phyloP scores from a whole-genome alignment of 495 filamentous ascomycete species.

The Tuber borchii region DNA sequence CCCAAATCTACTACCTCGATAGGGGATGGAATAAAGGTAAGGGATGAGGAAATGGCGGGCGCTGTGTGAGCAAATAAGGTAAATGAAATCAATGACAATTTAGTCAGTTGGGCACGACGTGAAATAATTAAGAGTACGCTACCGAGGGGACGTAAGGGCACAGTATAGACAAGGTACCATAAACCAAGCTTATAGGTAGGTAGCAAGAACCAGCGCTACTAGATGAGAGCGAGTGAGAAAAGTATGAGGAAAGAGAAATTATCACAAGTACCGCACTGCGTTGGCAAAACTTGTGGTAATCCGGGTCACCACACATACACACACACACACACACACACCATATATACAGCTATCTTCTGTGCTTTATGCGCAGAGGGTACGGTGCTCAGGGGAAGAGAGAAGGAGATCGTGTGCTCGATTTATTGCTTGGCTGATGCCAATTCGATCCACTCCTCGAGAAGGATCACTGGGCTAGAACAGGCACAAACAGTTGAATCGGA shows the following conservation, averaged over 20 bases:
- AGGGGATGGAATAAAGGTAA: neutral
- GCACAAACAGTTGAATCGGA: constrained; percentile 30
- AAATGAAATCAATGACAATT: neutral
- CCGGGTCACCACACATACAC: neutral
- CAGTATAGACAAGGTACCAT: neutral
- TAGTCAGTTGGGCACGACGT: neutral
- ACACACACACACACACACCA: too few species aligned
- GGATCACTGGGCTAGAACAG: constrained; percentile 31
- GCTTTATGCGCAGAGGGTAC: neutral
- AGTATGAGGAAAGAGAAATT: neutral
- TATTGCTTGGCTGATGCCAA: constrained; percentile 20
- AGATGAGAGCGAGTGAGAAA: neutral
- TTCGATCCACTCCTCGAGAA: constrained; percentile 9
- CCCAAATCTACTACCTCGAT: constrained; percentile 10
- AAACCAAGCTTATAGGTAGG: neutral
- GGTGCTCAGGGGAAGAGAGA: neutral
- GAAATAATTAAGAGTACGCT: neutral
- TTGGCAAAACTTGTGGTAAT: neutral
- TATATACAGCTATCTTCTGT: neutral
- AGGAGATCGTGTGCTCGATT: constrained; percentile 19
- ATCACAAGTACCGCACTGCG: neutral
- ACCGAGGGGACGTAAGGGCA: neutral
- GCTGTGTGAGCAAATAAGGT: neutral
- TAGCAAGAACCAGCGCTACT: neutral
- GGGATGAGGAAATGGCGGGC: neutral